Base-by-base conservation (phyloP, 495 filamentous ascomycete genomes). In the Elasticomyces elasticus region DNA sequence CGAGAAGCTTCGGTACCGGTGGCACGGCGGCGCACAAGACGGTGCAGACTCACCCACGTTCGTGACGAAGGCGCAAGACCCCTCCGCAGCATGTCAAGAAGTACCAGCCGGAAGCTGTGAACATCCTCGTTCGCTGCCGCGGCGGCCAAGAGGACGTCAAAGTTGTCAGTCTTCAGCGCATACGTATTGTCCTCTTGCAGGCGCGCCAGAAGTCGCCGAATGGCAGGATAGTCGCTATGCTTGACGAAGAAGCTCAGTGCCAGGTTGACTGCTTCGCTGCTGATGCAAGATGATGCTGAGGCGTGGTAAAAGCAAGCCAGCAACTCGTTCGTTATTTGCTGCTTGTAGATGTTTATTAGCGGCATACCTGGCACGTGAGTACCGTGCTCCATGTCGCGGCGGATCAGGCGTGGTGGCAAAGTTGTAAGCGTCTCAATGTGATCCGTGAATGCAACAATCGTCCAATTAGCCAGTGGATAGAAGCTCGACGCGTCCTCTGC, bases 21-120 rank as follows among this genome's bases (percentile, higher is more conserved):
- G n/a, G 9, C 47, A 4, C 48, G 38, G 19, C 37, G 54, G 19
- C 42, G 43, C 5, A 51, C 33, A 4, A 61, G 19, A 1, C 26
- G 9, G 28, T 61, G 49, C 4, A 47, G 27, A 25, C 12, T 19
- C 5, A 41, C 17, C 58, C 58, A 61, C 4, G 54, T 57, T 17
- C 19, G 3, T 24, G 30, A 26, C 10, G 54, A 44, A n/a, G 54
- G 47, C 23, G 31, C n/a, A 10, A 57, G 9, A 1, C 23, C 22
- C 13, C 17, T 11, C 20, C 26, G 23, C 24, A 52, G 10, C 48
- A 57, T 51, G 26, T 15, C 11, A 9, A 23, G 12, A 1, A 52
- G 25, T 6, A 15, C 20, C 2, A n/a, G 26, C 11, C 54, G 48
- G 30, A 51, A 57, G 28, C 52, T 52, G 38, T 44, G 47, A 37